Percentiles rank a stretch among this genome's conserved stretches.
Evolutionary conservation across 2,329 filamentous ascomycete species (phyloP).

Genomic region (Colletotrichum musicola): DNA sequence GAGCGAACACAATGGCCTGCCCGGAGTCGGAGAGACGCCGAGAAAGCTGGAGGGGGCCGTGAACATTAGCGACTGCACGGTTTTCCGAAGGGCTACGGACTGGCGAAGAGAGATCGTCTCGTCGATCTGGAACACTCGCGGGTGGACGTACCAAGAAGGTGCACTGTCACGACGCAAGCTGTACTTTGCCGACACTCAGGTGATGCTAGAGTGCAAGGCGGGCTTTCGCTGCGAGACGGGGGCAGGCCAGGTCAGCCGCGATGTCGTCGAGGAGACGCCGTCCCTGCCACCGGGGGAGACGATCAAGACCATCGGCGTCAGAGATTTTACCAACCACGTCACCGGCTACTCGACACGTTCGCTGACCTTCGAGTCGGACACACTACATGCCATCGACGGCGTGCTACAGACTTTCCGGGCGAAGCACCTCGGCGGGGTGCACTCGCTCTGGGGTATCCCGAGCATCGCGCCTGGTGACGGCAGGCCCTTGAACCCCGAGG

Average conservation of each 20-base stretch:
- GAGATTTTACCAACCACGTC: not conserved
- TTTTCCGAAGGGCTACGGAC: not conserved
- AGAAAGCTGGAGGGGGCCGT: not conserved
- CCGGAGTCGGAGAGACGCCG: not conserved
- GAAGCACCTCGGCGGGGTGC: not conserved
- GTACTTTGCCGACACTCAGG: not conserved
- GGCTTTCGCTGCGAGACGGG: not conserved
- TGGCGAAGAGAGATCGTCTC: not conserved
- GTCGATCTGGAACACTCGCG: not conserved
- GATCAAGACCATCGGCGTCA: too few relatives aligned
- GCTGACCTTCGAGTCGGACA: not conserved
- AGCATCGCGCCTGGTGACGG: not conserved
- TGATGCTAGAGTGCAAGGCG: not conserved
- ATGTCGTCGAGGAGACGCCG: not conserved
- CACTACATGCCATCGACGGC: not conserved
- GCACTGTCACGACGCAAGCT: not conserved
- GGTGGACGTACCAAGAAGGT: constrained; percentile 8
- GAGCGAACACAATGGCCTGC: not conserved
- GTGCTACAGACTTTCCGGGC: not conserved
- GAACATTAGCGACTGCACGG: not conserved
- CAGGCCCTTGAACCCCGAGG: not conserved
- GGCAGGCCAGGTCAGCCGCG: not conserved
- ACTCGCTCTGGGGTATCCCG: not conserved
- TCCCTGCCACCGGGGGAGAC: too few relatives aligned
- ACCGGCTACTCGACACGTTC: not conserved